Conservation (phyloP, 306 rosid genomes). For the Purshia tridentata region DNA sequence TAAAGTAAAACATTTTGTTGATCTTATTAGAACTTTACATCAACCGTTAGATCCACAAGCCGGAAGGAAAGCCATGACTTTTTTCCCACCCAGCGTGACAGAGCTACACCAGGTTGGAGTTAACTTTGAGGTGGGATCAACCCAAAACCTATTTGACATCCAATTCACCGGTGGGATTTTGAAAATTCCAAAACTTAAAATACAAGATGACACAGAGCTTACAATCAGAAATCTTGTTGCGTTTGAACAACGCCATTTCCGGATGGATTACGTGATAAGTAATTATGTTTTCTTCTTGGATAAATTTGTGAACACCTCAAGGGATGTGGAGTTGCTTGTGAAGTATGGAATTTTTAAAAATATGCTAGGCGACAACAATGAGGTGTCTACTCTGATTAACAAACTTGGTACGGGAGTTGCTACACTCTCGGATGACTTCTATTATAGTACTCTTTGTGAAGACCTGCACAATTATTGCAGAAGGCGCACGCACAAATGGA, state of each 20-base stretch:
- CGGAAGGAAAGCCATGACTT: background rate
- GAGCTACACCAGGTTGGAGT: background rate
- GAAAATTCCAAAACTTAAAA: conserved; percentile 22
- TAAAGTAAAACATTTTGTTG: background rate
- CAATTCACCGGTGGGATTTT: background rate
- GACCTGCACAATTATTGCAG: background rate
- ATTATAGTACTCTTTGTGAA: background rate
- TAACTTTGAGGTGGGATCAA: conserved; percentile 9
- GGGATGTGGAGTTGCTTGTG: conserved; percentile 13
- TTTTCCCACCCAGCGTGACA: conserved; percentile 4
- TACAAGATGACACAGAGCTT: background rate
- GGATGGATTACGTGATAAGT: background rate
- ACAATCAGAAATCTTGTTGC: conserved; percentile 23
- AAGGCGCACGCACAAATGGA: no score
- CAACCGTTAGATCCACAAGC: background rate
- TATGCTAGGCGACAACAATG: conserved; percentile 5
- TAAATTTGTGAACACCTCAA: background rate
- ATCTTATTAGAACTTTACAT: background rate
- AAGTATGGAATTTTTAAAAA: conserved; percentile 5
- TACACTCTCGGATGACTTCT: background rate
- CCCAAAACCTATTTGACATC: conserved; percentile 9
- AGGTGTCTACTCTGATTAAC: conserved; percentile 10
- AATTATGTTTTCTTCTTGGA: conserved; percentile 15
- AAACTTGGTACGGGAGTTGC: conserved; percentile 13
- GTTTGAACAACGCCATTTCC: conserved; percentile 22